These are phyloP conservation scores for Heterobasidion irregulare DNA, from an alignment of 1,284 basidiomycete species.

Conservation along the genomic window DNA sequence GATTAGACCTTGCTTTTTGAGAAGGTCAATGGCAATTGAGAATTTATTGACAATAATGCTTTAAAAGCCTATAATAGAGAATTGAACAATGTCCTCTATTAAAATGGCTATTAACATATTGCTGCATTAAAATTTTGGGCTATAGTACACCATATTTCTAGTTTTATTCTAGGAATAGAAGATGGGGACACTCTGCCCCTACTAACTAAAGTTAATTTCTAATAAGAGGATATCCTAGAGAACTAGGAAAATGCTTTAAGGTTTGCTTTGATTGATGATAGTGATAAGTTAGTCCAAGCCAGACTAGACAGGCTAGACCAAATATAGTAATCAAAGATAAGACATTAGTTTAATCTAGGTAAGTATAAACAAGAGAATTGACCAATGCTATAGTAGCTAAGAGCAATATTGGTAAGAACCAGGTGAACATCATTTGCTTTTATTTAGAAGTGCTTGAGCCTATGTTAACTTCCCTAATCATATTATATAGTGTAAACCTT, in stretches of 20 bases:
- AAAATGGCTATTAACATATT: background rate
- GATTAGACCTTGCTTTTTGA: constrained; percentile 10
- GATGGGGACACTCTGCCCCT: background rate
- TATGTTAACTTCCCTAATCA: background rate
- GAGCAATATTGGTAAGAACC: background rate
- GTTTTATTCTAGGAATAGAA: background rate
- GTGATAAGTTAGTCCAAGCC: background rate
- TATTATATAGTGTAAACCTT: background rate
- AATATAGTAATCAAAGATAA: background rate
- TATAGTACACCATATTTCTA: background rate
- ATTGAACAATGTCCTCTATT: constrained; percentile 6
- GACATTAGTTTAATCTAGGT: background rate
- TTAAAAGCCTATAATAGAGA: constrained; percentile 8
- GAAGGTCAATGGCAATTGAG: constrained; percentile 10
- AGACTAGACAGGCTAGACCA: background rate
- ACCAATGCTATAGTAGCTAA: background rate
- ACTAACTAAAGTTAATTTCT: background rate
- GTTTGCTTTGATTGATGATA: background rate
- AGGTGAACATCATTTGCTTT: background rate
- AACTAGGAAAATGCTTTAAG: background rate
- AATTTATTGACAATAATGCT: constrained; percentile 10
- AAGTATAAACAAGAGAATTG: background rate
- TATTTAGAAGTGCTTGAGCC: background rate
- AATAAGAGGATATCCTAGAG: background rate
- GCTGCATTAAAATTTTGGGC: background rate